A percentile compares a stretch with the other conserved stretches of the same genome.
These are phyloP conservation scores for Podaxis mareebaensis DNA, from an alignment of 768 basidiomycete species.

Conservation along the genomic window DNA sequence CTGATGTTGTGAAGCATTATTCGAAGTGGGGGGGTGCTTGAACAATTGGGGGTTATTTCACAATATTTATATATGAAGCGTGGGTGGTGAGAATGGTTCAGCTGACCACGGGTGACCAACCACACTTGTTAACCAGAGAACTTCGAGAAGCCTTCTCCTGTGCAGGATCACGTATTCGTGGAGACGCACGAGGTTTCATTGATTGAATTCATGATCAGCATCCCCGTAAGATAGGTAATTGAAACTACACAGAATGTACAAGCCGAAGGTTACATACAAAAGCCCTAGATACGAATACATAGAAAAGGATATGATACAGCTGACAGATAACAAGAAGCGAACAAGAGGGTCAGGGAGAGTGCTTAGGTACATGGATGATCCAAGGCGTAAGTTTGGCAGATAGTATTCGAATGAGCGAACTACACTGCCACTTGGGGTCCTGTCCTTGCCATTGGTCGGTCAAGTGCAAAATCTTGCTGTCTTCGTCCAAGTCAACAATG, in stretches of 20 bases:
- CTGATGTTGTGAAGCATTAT: background rate
- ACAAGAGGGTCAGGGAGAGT: slow-evolving; percentile 1
- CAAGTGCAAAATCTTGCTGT: slow-evolving; percentile 59
- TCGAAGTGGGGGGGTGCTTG: background rate
- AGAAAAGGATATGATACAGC: too few species aligned
- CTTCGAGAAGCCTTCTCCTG: background rate
- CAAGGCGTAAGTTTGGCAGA: slow-evolving; percentile 55
- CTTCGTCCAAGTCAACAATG: slow-evolving; percentile 62
- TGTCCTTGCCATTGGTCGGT: slow-evolving; percentile 64
- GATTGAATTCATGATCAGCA: background rate
- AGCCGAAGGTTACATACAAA: background rate
- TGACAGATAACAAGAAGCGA: background rate
- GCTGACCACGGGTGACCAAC: slow-evolving; percentile 15
- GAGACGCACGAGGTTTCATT: background rate
- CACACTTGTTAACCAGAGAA: background rate
- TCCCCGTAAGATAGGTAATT: background rate
- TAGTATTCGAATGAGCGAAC: slow-evolving; percentile 45
- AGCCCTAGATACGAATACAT: background rate
- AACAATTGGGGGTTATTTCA: background rate
- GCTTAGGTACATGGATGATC: slow-evolving; percentile 52
- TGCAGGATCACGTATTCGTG: background rate
- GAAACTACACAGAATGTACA: background rate
- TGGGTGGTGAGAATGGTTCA: slow-evolving; percentile 12
- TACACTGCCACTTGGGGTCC: slow-evolving; percentile 47
- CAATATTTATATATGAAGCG: slow-evolving; percentile 2